phyloP scores from a whole-genome alignment of 352 stramenopile species.

The Halophytophthora polymorphica region DNA sequence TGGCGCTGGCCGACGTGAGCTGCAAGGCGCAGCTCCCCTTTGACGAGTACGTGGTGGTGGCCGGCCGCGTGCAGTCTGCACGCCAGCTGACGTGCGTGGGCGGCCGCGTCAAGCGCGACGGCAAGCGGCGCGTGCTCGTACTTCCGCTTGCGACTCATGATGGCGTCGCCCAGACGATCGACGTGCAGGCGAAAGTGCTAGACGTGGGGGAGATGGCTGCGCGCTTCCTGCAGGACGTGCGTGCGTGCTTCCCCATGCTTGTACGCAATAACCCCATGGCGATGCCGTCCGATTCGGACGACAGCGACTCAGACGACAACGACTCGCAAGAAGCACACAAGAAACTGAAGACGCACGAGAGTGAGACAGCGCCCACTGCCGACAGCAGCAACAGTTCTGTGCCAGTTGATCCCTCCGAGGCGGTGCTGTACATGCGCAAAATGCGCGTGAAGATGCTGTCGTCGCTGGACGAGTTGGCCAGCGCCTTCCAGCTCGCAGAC shows the following conservation, averaged over 20 bases:
- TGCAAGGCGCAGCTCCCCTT: conserved; percentile 51
- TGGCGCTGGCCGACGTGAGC: conserved; percentile 35
- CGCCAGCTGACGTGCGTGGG: conserved; percentile 63
- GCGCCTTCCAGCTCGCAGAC: conserved; percentile 37
- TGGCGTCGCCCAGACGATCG: conserved; percentile 3
- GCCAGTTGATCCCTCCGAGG: conserved; percentile 13
- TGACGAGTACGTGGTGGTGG: conserved; percentile 56
- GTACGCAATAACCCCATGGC: conserved; percentile 50
- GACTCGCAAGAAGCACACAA: conserved; percentile 25
- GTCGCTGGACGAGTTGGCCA: conserved; percentile 34
- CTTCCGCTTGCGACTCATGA: conserved; percentile 30
- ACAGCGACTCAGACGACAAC: conserved; percentile 35
- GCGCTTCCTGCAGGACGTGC: conserved; percentile 47
- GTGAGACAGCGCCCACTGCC: conserved; percentile 8
- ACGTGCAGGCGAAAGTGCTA: conserved; percentile 35
- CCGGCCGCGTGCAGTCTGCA: conserved; percentile 25
- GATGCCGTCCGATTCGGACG: conserved; percentile 21
- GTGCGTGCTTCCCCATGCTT: conserved; percentile 63
- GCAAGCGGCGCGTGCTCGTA: conserved; percentile 41
- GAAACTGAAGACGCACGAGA: conserved; percentile 21
- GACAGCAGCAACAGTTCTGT: conserved; percentile 1
- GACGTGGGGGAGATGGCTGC: conserved; percentile 58
- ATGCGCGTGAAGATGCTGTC: conserved; percentile 42
- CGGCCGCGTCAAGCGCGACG: conserved; percentile 45
- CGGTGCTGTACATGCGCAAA: conserved; percentile 28